Evolutionary conservation across 495 filamentous ascomycete species (phyloP).

Genomic region (Aspergillus bertholletiae): DNA sequence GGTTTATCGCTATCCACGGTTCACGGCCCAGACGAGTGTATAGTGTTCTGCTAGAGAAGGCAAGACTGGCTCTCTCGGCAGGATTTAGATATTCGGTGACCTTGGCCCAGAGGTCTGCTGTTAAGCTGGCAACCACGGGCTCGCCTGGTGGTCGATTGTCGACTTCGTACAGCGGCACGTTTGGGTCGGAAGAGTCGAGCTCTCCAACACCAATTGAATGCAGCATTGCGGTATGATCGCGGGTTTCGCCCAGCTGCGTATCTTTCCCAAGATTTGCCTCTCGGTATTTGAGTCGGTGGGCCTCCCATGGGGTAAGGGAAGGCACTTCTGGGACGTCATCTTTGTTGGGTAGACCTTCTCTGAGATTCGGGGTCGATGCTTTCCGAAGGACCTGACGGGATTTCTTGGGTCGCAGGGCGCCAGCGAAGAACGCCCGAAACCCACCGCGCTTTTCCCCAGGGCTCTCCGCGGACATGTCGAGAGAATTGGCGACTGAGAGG

Average conservation of each 20-base stretch:
- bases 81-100: constrained; percentile 40
- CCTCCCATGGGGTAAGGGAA: constrained; percentile 32
- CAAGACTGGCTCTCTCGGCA: constrained; percentile 43
- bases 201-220: constrained; percentile 44
- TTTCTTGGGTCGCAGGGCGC: constrained; percentile 42
- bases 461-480: constrained; percentile 33
- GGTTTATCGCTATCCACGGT: constrained; percentile 29
- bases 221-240: constrained; percentile 46
- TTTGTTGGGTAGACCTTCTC: constrained; percentile 13
- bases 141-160: constrained; percentile 38
- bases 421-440: constrained; percentile 31
- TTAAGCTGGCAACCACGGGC: constrained; percentile 38
- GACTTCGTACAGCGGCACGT: constrained; percentile 13
- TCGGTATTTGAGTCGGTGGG: constrained; percentile 39
- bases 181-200: constrained; percentile 21
- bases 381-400: constrained; percentile 46
- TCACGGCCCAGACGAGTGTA: constrained; percentile 33
- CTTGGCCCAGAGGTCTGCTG: constrained; percentile 38
- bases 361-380: constrained; percentile 30
- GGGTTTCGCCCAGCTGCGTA: constrained; percentile 45
- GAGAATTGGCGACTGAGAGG: not conserved
- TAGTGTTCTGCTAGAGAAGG: constrained; percentile 46
- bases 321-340: constrained; percentile 36
- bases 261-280: constrained; percentile 30
- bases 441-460: constrained; percentile 29